Base-by-base conservation (phyloP, 2,329 filamentous ascomycete genomes). In the Monosporascus sp. region DNA sequence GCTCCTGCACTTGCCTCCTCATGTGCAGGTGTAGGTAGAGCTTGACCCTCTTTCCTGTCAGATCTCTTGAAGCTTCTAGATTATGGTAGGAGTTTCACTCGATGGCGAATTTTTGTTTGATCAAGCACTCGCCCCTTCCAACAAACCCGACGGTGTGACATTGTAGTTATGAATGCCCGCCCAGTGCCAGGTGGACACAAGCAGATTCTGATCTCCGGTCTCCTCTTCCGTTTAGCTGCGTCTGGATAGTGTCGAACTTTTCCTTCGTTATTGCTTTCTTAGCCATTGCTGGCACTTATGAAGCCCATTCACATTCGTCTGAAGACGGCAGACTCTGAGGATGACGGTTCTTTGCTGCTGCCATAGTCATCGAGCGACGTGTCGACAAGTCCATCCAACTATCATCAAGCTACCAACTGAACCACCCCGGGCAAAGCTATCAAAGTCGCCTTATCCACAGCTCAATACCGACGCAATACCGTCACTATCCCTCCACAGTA, bases 331-430 rank as follows among this genome's bases (percentile, higher is more conserved):
- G 25, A 44, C 39, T 31, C 44, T 27, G 47, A 66, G 49, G 43
- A 72, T 72, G 70, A 58, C 65, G 41, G 60, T 68, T 46, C 60
- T 72, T 51, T 72, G 67, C 56, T 72, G 70, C 52, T 71, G 66
- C 53, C 56, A 58, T 20, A 51, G 60, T 49, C 57, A 53, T 22
- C 59, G 57, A 52, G 24, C 57, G 52, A 47, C 49, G 38, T 48
- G 37, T 45, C 55, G 24, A 55, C 55, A 59, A 38, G 51, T 53
- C 35, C 38, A 52, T 47, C 55, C 53, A 53, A 58, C 58, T 35
- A 43, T 46, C 31, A 50, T 55, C 35, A 52, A 63, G 46, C 53
- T 65, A 31, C 61, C 64, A 37, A 51, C 39, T 43, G 60, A 55
- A 25, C 62, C 63, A 15, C 60, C 61, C 14, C 60, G 48, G 37